Evolutionary conservation across 257 asterid species (phyloP).

Genomic region (Nicotiana sylvestris): DNA sequence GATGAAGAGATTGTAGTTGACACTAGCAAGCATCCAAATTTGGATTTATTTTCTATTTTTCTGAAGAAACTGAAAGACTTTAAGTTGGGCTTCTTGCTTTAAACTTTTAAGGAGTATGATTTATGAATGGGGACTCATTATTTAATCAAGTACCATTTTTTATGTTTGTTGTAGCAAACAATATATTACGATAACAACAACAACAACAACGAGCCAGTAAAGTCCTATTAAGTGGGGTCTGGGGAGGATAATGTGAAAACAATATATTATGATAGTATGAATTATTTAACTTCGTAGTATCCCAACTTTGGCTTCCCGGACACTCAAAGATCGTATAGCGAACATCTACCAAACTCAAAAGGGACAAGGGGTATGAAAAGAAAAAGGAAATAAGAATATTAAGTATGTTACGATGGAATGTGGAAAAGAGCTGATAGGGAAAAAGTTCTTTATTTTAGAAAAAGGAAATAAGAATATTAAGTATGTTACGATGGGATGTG

Average conservation of each 20-base stretch:
- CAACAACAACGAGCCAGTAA: no score
- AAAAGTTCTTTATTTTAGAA: neutral
- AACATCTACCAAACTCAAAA: neutral
- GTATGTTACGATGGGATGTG: neutral
- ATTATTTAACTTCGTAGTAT: neutral
- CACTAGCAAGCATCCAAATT: no score
- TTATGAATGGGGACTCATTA: no score
- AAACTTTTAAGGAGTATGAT: neutral
- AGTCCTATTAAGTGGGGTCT: no score
- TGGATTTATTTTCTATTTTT: no score
- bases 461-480: neutral
- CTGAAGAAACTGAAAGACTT: no score
- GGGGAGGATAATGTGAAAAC: no score
- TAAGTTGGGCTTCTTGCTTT: neutral
- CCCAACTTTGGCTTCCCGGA: neutral
- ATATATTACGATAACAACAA: no score
- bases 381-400: neutral
- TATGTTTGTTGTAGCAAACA: no score
- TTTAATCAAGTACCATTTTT: no score
- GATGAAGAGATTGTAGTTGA: no score
- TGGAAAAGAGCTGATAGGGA: neutral
- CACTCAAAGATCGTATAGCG: neutral
- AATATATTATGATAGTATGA: no score
- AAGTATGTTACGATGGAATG: neutral
- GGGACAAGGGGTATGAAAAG: neutral